Evolutionary conservation across 176 grass and related monocot species (phyloP).

Genomic region (Aegilops tauschii): DNA sequence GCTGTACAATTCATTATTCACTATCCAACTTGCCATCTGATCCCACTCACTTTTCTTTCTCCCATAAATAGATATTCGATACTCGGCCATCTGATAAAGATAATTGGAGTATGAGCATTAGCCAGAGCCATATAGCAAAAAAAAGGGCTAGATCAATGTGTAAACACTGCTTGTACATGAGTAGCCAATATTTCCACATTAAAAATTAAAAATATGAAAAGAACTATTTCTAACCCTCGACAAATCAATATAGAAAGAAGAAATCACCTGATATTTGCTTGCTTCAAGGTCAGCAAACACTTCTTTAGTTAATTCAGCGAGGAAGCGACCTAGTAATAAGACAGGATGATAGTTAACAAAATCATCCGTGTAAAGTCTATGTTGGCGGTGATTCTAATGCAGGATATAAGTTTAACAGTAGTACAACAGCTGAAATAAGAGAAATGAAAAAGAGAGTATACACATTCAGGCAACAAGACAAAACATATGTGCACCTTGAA

Average conservation of each 20-base stretch:
- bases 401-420: slow-evolving; percentile 6
- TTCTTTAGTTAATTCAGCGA: slow-evolving; percentile 88
- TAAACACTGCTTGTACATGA: not conserved
- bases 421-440: not conserved
- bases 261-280: slow-evolving; percentile 92
- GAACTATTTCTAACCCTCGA: not conserved
- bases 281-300: slow-evolving; percentile 89
- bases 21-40: slow-evolving; percentile 97
- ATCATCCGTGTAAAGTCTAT: not conserved
- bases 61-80: slow-evolving; percentile 92
- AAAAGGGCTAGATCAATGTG: not conserved
- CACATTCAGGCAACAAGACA: not conserved
- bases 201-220: not conserved
- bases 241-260: not conserved
- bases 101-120: not conserved
- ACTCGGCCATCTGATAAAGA: slow-evolving; percentile 80
- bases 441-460: not conserved
- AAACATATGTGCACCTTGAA: slow-evolving; percentile 62
- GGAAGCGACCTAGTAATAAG: slow-evolving; percentile 63
- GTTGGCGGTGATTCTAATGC: not conserved
- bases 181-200: not conserved
- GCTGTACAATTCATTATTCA: slow-evolving; percentile 91
- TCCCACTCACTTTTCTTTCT: slow-evolving; percentile 99
- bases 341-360: not conserved
- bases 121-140: not conserved